Percentiles rank a stretch among this genome's conserved stretches.
Evolutionary conservation across 108 stramenopile species (phyloP).

Genomic region (Fistulifera pelliculosa): DNA sequence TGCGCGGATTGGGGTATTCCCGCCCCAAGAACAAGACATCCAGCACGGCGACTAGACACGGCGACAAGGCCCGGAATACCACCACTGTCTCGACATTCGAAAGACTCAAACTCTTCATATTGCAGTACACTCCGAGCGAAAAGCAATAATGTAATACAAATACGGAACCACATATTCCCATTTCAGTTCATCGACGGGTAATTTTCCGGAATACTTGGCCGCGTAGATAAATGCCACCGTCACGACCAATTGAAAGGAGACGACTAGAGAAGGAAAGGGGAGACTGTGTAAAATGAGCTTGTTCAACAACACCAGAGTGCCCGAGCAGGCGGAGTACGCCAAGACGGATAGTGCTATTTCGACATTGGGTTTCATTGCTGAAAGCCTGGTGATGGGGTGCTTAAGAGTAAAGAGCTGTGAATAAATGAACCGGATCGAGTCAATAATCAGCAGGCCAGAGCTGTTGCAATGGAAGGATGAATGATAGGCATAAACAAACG

Average conservation of each 20-base stretch:
- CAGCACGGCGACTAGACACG: constrained; percentile 68
- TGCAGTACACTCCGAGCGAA: constrained; percentile 70
- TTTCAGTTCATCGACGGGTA: constrained; percentile 53
- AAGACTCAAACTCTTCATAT: constrained; percentile 67
- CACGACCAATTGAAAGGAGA: constrained; percentile 58
- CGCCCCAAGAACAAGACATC: constrained; percentile 80
- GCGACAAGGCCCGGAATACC: constrained; percentile 81
- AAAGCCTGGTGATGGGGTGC: too few species aligned
- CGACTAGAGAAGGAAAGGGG: constrained; percentile 68
- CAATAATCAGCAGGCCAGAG: too few species aligned
- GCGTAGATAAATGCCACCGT: constrained; percentile 54
- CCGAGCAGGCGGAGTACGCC: constrained; percentile 72
- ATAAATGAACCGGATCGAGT: too few species aligned
- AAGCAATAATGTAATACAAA: constrained; percentile 64
- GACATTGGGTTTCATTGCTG: constrained; percentile 8
- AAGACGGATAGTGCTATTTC: constrained; percentile 40
- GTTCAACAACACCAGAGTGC: constrained; percentile 70
- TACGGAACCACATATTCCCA: constrained; percentile 74
- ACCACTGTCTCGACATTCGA: constrained; percentile 94
- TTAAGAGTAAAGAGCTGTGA: too few species aligned
- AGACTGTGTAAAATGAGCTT: constrained; percentile 69
- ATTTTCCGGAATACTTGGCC: constrained; percentile 27
- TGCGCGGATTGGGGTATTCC: constrained; percentile 67
- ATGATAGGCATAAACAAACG: too few species aligned
- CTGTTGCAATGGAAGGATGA: too few species aligned